phyloP scores from a whole-genome alignment of 768 basidiomycete genomes.

The Clitopilus hobsonii region DNA sequence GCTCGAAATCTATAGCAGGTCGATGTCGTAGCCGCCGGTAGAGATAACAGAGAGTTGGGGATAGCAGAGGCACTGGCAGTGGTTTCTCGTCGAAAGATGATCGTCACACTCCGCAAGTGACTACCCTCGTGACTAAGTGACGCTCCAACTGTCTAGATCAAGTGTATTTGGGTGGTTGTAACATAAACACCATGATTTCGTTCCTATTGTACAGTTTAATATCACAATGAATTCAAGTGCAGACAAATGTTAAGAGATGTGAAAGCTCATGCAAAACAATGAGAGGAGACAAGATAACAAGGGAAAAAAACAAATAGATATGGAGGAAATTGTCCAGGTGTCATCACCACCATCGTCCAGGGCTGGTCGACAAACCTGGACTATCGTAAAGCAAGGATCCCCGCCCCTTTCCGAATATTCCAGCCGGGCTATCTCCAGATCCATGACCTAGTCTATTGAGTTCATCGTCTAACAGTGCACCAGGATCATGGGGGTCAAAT shows the following conservation, averaged over 20 bases:
- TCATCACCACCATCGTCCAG: slow-evolving; percentile 55
- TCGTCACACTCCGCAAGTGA: slow-evolving; percentile 1
- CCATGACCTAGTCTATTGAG: slow-evolving; percentile 48
- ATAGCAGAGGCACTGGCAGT: not conserved
- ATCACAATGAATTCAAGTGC: not conserved
- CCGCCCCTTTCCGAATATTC: slow-evolving; percentile 58
- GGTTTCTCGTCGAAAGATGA: slow-evolving; percentile 1
- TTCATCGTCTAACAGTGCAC: slow-evolving; percentile 67
- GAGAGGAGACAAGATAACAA: slow-evolving; percentile 1
- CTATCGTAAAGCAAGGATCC: slow-evolving; percentile 65
- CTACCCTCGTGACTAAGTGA: not conserved
- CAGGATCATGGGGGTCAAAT: slow-evolving; percentile 71
- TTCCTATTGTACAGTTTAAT: slow-evolving; percentile 5
- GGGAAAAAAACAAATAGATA: slow-evolving; percentile 5
- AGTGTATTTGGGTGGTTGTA: too few species aligned
- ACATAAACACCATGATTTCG: too few species aligned
- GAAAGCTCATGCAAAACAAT: not conserved
- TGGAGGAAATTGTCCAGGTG: slow-evolving; percentile 5
- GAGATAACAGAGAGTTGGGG: not conserved
- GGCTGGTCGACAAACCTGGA: slow-evolving; percentile 54
- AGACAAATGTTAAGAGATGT: not conserved
- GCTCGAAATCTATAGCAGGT: not conserved
- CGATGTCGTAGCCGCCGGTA: not conserved
- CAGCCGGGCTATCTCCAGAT: slow-evolving; percentile 57
- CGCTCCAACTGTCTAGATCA: not conserved